Percentiles rank a stretch among this genome's conserved stretches.
Evolutionary conservation across 176 grass and related monocot species (phyloP).

Genomic region (Zoysia japonica): DNA sequence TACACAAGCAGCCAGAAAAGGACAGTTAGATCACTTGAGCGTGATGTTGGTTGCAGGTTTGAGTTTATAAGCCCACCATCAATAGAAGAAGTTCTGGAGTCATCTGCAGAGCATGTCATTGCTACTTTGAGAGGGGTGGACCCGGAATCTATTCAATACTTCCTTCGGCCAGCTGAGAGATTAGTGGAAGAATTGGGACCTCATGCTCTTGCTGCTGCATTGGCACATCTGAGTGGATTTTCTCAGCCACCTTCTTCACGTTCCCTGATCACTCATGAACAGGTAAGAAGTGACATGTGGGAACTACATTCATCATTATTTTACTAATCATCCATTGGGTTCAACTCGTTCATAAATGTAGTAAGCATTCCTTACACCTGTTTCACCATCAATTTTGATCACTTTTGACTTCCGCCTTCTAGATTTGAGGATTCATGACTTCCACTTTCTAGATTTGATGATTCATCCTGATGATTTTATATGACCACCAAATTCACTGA

Average conservation of each 20-base stretch:
- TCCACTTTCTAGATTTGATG: slow-evolving; percentile 23
- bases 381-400: slow-evolving; percentile 12
- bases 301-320: slow-evolving; percentile 27
- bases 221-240: slow-evolving; percentile 99
- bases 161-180: slow-evolving; percentile 71
- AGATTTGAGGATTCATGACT: neutral
- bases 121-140: slow-evolving; percentile 83
- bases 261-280: slow-evolving; percentile 88
- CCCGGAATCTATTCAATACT: slow-evolving; percentile 70
- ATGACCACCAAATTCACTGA: neutral
- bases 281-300: slow-evolving; percentile 48
- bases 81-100: slow-evolving; percentile 79
- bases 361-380: neutral
- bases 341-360: neutral
- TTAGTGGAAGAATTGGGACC: slow-evolving; percentile 71
- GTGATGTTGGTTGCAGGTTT: slow-evolving; percentile 87
- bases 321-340: slow-evolving; percentile 19
- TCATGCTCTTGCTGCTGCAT: slow-evolving; percentile 84
- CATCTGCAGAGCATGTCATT: slow-evolving; percentile 93
- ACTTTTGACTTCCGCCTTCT: too few relatives aligned
- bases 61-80: slow-evolving; percentile 79
- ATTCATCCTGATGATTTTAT: slow-evolving; percentile 18
- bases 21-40: slow-evolving; percentile 92
- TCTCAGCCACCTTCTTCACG: slow-evolving; percentile 90
- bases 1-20: slow-evolving; percentile 88